These are phyloP conservation scores for Nakazawaea laoshanensis DNA, from an alignment of 805 yeast genomes.

Conservation along the genomic window DNA sequence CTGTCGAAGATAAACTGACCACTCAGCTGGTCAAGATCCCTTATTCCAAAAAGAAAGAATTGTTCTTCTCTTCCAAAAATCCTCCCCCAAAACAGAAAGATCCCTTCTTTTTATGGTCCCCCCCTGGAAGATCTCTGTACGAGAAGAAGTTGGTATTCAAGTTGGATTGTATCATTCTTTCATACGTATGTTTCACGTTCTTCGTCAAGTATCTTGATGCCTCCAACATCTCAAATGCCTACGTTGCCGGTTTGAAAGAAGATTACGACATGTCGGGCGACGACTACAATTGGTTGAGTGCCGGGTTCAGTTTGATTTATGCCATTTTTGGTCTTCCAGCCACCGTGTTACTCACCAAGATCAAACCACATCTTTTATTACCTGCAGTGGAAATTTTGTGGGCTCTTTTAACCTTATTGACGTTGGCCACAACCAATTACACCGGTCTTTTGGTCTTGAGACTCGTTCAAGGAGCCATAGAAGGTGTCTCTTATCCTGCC, in stretches of 20 bases:
- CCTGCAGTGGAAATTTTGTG: slow-evolving; percentile 19
- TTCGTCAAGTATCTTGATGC: slow-evolving; percentile 53
- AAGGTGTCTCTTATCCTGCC: slow-evolving; percentile 56
- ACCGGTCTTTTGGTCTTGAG: slow-evolving; percentile 48
- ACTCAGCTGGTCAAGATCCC: not conserved
- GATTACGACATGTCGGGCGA: slow-evolving; percentile 22
- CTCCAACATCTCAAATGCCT: slow-evolving; percentile 47
- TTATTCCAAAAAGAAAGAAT: slow-evolving; percentile 2
- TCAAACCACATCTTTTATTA: slow-evolving; percentile 11
- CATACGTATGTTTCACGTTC: slow-evolving; percentile 31
- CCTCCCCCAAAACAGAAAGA: not conserved
- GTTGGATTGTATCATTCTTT: slow-evolving; percentile 19
- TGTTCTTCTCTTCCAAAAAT: not conserved
- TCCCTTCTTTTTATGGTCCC: slow-evolving; percentile 3
- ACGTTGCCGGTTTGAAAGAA: slow-evolving; percentile 59
- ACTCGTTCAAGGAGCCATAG: slow-evolving; percentile 58
- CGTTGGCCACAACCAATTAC: slow-evolving; percentile 21
- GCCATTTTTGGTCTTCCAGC: slow-evolving; percentile 10
- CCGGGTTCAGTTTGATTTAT: slow-evolving; percentile 17
- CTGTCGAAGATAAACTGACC: not conserved
- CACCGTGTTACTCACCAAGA: slow-evolving; percentile 9
- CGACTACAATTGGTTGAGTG: slow-evolving; percentile 18
- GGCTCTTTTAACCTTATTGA: slow-evolving; percentile 21
- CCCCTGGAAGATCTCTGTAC: slow-evolving; percentile 5
- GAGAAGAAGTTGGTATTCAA: slow-evolving; percentile 9